A percentile compares a stretch with the other conserved stretches of the same genome.
phyloP scores from a whole-genome alignment of 768 basidiomycete genomes.

The Chlorophyllum brunneum region DNA sequence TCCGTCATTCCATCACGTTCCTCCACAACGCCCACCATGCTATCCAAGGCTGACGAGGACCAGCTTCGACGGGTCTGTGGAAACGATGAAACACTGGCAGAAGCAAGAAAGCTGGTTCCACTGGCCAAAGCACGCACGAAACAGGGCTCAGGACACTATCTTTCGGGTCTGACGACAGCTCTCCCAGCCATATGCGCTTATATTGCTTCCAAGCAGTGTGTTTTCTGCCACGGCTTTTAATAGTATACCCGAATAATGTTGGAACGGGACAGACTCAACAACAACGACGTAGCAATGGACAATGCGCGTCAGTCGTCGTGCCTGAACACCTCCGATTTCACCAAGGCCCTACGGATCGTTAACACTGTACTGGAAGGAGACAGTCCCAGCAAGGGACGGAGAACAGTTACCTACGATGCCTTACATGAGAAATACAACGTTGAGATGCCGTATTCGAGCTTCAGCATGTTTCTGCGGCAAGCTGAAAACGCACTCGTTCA shows the following conservation, averaged over 20 bases:
- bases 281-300: conserved; percentile 6
- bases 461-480: conserved; percentile 6
- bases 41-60: conserved; percentile 8
- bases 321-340: conserved; percentile 5
- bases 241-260: background rate
- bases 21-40: background rate
- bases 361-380: background rate
- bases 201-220: conserved; percentile 4
- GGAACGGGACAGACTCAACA: background rate
- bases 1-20: background rate
- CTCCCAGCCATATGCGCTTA: conserved; percentile 11
- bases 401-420: background rate
- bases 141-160: conserved; percentile 5
- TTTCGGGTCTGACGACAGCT: background rate
- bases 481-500: conserved; percentile 3
- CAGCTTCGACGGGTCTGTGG: conserved; percentile 8
- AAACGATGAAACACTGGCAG: background rate
- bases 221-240: background rate
- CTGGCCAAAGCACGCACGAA: conserved; percentile 4
- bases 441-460: background rate
- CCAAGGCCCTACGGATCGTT: conserved; percentile 1
- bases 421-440: conserved; percentile 8
- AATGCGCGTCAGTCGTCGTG: conserved; percentile 7
- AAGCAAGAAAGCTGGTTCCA: conserved; percentile 5
- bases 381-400: background rate